Evolutionary conservation across 345 rosid genomes (phyloP), one percentile per base, ranked within the genome.

Genomic region (Hibiscus syriacus): DNA sequence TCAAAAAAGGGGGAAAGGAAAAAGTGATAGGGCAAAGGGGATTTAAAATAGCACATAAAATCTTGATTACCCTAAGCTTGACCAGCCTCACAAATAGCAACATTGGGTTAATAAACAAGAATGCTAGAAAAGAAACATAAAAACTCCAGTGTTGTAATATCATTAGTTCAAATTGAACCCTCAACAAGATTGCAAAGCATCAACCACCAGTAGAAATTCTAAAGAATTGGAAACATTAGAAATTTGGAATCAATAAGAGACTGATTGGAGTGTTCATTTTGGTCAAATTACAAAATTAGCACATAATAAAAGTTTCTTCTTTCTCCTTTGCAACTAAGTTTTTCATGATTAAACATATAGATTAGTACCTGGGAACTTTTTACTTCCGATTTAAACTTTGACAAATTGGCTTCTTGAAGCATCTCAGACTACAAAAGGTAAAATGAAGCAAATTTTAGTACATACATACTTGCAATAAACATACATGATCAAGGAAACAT

Each of bases 301-400:
- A 38, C 29, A 61, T 38, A 13, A 39, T 2, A 2, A 22, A 38
- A 61, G 6, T 0, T 2, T n/a, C n/a, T n/a, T 6, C 19, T 22
- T 34, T 32, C 6, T 8, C 22, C 62, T 29, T 57, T 14, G 0
- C n/a, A n/a, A n/a, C n/a, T n/a, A n/a, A n/a, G 43, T 6, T 1
- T 32, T 32, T 32, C 32, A 9, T 16, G 0, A 32, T 2, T 6
- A 17, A 26, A 11, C 50, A 38, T 5, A 41, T 38, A 16, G 20
- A 55, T 43, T 5, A 59, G 67, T 76, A 93, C 97, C 81, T 90
- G 85, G 26, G 90, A 83, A 73, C 87, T 85, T 69, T 87, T 77
- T 45, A 93, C 82, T 63, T 90, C 87, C 12, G 92, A 84, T 72
- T 93, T 87, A 80, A 93, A 89, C 75, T 84, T 86, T 17, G 92